phyloP scores from a whole-genome alignment of 306 rosid genomes.

The Prunus padus region DNA sequence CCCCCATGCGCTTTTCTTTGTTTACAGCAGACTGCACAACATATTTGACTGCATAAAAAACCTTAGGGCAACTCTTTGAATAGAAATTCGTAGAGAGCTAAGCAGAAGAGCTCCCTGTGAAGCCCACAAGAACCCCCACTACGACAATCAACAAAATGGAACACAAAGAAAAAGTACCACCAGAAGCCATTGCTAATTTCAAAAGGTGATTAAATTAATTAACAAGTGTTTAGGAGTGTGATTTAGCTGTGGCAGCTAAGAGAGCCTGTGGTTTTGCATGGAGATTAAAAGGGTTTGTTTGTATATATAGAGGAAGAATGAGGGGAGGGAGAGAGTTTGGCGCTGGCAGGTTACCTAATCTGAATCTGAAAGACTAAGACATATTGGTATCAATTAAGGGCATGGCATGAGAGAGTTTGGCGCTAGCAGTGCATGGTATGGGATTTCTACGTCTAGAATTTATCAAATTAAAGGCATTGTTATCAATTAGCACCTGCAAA shows the following conservation, averaged over 20 bases:
- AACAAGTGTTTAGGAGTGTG: not conserved
- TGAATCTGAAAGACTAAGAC: not conserved
- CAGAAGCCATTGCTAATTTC: constrained; percentile 13
- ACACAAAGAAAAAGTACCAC: not conserved
- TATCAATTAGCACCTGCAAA: too few species aligned
- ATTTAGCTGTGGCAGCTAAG: too few species aligned
- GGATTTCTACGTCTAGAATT: not conserved
- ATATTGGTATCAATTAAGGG: too few species aligned
- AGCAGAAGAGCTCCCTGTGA: constrained; percentile 40
- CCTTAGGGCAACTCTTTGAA: constrained; percentile 52
- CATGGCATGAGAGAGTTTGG: too few species aligned
- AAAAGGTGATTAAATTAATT: not conserved
- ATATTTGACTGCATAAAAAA: constrained; percentile 35
- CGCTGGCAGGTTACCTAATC: constrained; percentile 4
- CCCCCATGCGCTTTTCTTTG: constrained; percentile 68
- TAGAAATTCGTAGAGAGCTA: constrained; percentile 52
- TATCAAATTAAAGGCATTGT: not conserved
- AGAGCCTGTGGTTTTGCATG: not conserved
- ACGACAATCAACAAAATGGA: constrained; percentile 7
- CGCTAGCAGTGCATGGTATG: not conserved
- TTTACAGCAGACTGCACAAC: constrained; percentile 53
- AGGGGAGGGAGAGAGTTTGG: not conserved
- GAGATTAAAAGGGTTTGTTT: not conserved
- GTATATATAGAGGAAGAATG: constrained; percentile 1
- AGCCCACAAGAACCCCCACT: constrained; percentile 30